Conservation (phyloP, 2,329 filamentous ascomycete species). For the Apiospora hydei region DNA sequence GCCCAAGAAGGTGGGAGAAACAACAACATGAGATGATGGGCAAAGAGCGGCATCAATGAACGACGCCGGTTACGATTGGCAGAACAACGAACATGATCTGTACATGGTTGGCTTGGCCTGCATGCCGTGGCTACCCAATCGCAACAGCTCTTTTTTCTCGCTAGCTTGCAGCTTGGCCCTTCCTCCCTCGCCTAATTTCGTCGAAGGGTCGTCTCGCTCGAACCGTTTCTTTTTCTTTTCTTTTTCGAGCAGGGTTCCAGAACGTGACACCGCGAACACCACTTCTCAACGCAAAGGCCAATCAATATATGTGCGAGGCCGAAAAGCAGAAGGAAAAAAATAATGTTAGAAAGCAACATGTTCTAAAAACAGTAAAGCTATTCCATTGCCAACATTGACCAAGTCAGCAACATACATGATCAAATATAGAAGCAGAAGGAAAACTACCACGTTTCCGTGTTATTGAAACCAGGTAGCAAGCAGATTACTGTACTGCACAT, state of each 20-base stretch:
- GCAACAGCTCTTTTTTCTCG: slow-evolving; percentile 3
- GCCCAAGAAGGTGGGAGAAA: not conserved
- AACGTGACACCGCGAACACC: slow-evolving; percentile 16
- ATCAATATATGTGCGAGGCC: slow-evolving; percentile 4
- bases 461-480: not conserved
- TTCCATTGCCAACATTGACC: not conserved
- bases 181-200: not conserved
- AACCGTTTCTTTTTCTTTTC: not conserved
- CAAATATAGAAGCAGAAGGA: not conserved
- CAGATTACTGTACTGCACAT: not conserved
- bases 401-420: not conserved
- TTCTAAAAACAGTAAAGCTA: not conserved
- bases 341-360: not conserved
- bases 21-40: slow-evolving; percentile 1
- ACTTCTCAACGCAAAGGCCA: not conserved
- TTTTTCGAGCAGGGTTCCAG: not conserved
- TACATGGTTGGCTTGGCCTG: slow-evolving; percentile 11
- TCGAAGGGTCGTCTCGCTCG: not conserved
- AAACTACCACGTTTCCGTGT: not conserved
- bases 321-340: not conserved
- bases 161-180: not conserved
- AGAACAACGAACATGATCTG: slow-evolving; percentile 8
- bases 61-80: slow-evolving; percentile 13
- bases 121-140: slow-evolving; percentile 14
- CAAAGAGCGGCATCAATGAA: not conserved